Conservation (phyloP, 306 rosid species). For the Vigna mungo region DNA sequence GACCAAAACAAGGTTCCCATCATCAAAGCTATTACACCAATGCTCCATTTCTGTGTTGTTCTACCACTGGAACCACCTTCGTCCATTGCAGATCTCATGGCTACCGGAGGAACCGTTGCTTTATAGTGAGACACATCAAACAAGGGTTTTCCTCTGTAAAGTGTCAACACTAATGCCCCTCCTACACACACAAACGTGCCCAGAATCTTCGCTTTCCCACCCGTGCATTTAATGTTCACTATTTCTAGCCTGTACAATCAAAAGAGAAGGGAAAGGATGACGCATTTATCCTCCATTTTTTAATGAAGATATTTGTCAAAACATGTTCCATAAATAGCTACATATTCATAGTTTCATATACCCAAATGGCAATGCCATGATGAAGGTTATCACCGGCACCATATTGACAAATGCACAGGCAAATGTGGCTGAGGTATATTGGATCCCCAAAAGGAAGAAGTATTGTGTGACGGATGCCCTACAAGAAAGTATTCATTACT, state of each 20-base stretch:
- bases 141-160: conserved; percentile 71
- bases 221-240: conserved; percentile 68
- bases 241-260: conserved; percentile 65
- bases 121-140: conserved; percentile 45
- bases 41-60: conserved; percentile 62
- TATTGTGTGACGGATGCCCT: conserved; percentile 89
- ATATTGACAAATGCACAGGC: conserved; percentile 86
- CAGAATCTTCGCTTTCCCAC: conserved; percentile 81
- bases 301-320: no score
- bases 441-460: conserved; percentile 84
- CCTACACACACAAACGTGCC: conserved; percentile 76
- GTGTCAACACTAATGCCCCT: conserved; percentile 72
- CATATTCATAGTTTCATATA: conserved; percentile 42
- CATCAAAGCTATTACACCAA: conserved; percentile 74
- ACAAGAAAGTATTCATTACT: conserved; percentile 14
- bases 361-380: conserved; percentile 90
- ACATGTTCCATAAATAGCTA: no score
- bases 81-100: conserved; percentile 43
- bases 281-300: conserved; percentile 4
- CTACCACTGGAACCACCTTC: conserved; percentile 30
- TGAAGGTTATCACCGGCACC: conserved; percentile 78
- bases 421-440: conserved; percentile 90
- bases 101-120: conserved; percentile 42
- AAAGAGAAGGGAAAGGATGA: conserved; percentile 3
- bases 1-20: conserved; percentile 84